Percentiles rank a stretch among this genome's conserved stretches.
phyloP scores from a whole-genome alignment of 805 yeast genomes.

The Myxozyma geophila region DNA sequence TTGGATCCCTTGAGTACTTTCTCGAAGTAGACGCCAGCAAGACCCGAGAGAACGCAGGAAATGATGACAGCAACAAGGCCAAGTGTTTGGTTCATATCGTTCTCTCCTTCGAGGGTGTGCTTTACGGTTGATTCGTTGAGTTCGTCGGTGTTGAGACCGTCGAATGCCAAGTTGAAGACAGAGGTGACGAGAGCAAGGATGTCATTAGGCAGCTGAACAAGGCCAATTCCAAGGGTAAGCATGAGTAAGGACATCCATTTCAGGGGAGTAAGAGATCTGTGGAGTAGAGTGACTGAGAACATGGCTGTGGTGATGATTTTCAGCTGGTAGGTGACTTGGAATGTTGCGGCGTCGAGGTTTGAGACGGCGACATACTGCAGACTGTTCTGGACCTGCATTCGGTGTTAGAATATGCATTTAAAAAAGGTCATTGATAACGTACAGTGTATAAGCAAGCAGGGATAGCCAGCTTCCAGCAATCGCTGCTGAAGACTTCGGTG shows the following conservation, averaged over 20 bases:
- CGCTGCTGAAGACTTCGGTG: constrained; percentile 45
- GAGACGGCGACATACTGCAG: constrained; percentile 51
- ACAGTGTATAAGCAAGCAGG: constrained; percentile 50
- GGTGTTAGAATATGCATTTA: not conserved
- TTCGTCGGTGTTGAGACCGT: constrained; percentile 14
- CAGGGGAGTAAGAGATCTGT: constrained; percentile 42
- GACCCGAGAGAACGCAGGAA: constrained; percentile 49
- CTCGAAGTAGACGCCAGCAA: constrained; percentile 53
- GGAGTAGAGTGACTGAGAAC: constrained; percentile 48
- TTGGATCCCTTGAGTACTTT: constrained; percentile 48
- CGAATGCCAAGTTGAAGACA: constrained; percentile 22
- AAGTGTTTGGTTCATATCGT: constrained; percentile 40
- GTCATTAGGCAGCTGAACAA: constrained; percentile 48
- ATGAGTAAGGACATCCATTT: constrained; percentile 49
- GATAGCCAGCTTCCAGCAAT: constrained; percentile 49
- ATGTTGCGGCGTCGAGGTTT: constrained; percentile 50
- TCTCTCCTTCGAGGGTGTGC: constrained; percentile 25
- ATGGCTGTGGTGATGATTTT: constrained; percentile 51
- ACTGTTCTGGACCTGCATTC: constrained; percentile 41
- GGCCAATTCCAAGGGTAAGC: constrained; percentile 48
- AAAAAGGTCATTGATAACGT: not conserved
- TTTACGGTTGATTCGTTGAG: constrained; percentile 23
- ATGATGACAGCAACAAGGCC: constrained; percentile 47
- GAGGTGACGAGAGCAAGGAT: constrained; percentile 34
- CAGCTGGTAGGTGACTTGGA: constrained; percentile 52